phyloP scores from a whole-genome alignment of 2,329 filamentous ascomycete species.

The Didymellaceae sp. region DNA sequence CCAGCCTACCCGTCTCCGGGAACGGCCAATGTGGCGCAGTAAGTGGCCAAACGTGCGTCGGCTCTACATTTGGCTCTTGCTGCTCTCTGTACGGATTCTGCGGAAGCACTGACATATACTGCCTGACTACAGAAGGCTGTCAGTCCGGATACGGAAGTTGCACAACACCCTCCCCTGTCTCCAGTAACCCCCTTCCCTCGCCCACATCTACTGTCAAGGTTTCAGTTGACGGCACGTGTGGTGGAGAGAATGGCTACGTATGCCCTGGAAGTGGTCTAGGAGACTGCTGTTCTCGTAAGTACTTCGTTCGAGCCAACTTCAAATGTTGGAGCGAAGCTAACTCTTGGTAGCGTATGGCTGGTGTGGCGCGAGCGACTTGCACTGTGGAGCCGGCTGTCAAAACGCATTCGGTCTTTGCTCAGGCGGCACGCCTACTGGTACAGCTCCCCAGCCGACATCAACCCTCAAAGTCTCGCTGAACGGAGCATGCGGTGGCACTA shows the following conservation, averaged over 20 bases:
- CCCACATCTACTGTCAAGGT: conserved; percentile 14
- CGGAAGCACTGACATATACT: conserved; percentile 33
- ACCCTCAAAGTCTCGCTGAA: conserved; percentile 11
- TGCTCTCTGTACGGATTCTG: conserved; percentile 47
- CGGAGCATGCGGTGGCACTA: conserved; percentile 15
- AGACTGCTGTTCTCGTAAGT: conserved; percentile 27
- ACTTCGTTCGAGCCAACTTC: neutral
- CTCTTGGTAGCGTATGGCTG: conserved; percentile 17
- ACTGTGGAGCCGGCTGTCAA: conserved; percentile 20
- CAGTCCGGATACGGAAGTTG: conserved; percentile 36
- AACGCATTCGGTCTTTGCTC: conserved; percentile 18
- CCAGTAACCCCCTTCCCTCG: conserved; percentile 8
- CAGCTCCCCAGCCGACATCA: conserved; percentile 19
- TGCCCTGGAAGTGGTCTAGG: conserved; percentile 24
- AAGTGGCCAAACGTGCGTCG: conserved; percentile 15
- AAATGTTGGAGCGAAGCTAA: neutral
- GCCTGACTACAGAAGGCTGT: conserved; percentile 31
- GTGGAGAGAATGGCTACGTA: conserved; percentile 17
- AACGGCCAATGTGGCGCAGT: conserved; percentile 16
- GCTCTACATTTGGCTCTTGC: conserved; percentile 14
- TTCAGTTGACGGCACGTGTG: conserved; percentile 22
- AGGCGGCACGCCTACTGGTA: conserved; percentile 12
- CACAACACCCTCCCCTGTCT: conserved; percentile 6
- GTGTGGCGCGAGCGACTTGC: conserved; percentile 13
- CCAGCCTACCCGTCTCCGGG: conserved; percentile 4